Conservation (phyloP, 176 grass and related monocot genomes). For the Paspalum vaginatum region DNA sequence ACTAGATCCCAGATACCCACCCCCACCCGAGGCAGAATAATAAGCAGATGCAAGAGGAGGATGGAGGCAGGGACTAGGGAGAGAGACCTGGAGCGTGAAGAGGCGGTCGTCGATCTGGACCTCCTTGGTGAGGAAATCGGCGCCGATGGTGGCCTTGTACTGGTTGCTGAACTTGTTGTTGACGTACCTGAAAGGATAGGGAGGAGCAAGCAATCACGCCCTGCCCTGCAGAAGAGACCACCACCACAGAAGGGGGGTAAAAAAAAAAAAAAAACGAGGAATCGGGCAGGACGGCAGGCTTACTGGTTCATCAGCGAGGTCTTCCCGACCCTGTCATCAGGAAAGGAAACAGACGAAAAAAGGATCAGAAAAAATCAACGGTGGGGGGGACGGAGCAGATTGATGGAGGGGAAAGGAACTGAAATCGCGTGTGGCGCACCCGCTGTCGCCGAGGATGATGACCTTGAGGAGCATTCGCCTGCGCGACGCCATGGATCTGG, state of each 20-base stretch:
- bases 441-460: constrained; percentile 99
- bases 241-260: not conserved
- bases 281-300: not conserved
- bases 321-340: constrained; percentile 74
- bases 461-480: constrained; percentile 98
- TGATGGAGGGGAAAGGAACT: not conserved
- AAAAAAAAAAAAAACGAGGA: not conserved
- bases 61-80: not conserved
- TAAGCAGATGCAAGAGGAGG: not conserved
- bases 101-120: constrained; percentile 88
- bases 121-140: constrained; percentile 95
- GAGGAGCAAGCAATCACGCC: not conserved
- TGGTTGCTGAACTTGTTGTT: constrained; percentile 96
- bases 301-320: constrained; percentile 99
- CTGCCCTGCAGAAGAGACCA: not conserved
- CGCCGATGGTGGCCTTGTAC: constrained; percentile 93
- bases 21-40: too few species aligned
- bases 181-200: constrained; percentile 64
- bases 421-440: constrained; percentile 37
- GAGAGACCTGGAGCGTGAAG: constrained; percentile 88
- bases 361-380: not conserved
- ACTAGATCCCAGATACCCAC: not conserved
- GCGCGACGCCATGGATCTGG: constrained; percentile 68
- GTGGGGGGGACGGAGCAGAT: not conserved
- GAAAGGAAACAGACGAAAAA: not conserved